Percentiles rank a stretch among this genome's conserved stretches.
Evolutionary conservation across 1,139 yeast species (phyloP).

Genomic region (Blastobotrys illinoisensis): DNA sequence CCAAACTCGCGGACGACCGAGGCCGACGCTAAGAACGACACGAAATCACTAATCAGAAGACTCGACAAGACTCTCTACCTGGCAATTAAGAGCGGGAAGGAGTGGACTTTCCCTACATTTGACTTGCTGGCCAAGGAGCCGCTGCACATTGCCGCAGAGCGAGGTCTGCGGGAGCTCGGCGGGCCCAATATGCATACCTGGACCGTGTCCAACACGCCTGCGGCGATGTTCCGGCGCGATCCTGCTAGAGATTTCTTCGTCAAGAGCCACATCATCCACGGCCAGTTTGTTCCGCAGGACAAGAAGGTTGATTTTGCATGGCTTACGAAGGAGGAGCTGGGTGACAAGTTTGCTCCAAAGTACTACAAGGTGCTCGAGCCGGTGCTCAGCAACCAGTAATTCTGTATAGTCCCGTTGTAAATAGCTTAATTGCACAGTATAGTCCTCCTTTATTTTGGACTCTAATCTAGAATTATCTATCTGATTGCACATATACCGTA

Average conservation of each 20-base stretch:
- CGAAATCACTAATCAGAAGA: conserved; percentile 67
- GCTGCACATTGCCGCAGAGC: conserved; percentile 69
- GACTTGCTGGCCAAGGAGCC: conserved; percentile 42
- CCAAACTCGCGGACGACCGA: conserved; percentile 70
- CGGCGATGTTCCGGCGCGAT: conserved; percentile 48
- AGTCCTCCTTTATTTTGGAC: no score
- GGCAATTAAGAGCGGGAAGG: conserved; percentile 44
- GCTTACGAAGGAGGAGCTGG: conserved; percentile 79
- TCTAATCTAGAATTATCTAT: no score
- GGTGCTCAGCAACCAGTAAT: conserved; percentile 21
- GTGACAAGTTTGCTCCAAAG: conserved; percentile 45
- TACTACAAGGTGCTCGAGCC: conserved; percentile 44
- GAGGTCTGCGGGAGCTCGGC: conserved; percentile 65
- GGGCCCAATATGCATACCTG: conserved; percentile 77
- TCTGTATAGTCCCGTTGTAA: neutral
- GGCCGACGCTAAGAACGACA: conserved; percentile 64
- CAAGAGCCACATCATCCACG: conserved; percentile 89
- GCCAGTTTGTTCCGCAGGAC: conserved; percentile 56
- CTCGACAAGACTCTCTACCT: conserved; percentile 77
- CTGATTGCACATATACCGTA: no score
- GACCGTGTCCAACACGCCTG: conserved; percentile 85
- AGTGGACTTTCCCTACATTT: conserved; percentile 78
- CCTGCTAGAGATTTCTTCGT: conserved; percentile 56
- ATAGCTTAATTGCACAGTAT: conserved; percentile 1
- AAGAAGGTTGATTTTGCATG: conserved; percentile 53